A percentile compares a stretch with the other conserved stretches of the same genome.
These are phyloP conservation scores for Coemansia sp. DNA, from an alignment of 192 early-diverging fungal species.

Conservation along the genomic window DNA sequence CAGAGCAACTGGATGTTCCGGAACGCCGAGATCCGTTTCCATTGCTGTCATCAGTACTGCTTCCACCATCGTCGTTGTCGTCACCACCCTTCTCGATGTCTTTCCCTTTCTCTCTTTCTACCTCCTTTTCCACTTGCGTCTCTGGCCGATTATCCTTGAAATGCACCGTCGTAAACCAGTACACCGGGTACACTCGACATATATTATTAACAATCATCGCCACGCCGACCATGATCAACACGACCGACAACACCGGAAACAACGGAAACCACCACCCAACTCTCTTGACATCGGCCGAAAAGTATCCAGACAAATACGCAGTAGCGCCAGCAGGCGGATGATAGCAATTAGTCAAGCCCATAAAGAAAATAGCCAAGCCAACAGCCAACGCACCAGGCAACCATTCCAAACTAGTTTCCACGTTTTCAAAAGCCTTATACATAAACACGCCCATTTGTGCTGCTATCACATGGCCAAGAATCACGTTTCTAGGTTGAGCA, in stretches of 20 bases:
- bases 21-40: neutral
- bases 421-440: conserved; percentile 34
- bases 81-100: neutral
- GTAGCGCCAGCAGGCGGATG: conserved; percentile 54
- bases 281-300: conserved; percentile 13
- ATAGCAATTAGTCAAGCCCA: conserved; percentile 49
- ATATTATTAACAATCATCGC: conserved; percentile 46
- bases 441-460: conserved; percentile 45
- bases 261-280: conserved; percentile 55
- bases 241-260: conserved; percentile 41
- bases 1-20: neutral
- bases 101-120: neutral
- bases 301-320: conserved; percentile 37
- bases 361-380: conserved; percentile 36
- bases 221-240: conserved; percentile 32
- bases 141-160: neutral
- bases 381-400: conserved; percentile 47
- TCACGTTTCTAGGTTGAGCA: conserved; percentile 47
- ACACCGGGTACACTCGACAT: conserved; percentile 40
- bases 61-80: neutral
- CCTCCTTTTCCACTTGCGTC: neutral
- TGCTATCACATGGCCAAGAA: conserved; percentile 38
- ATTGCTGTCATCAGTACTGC: neutral
- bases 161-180: conserved; percentile 47
- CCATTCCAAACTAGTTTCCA: conserved; percentile 36